Evolutionary conservation across 805 yeast species (phyloP).

Genomic region (Kluyveromyces dobzhanskii): DNA sequence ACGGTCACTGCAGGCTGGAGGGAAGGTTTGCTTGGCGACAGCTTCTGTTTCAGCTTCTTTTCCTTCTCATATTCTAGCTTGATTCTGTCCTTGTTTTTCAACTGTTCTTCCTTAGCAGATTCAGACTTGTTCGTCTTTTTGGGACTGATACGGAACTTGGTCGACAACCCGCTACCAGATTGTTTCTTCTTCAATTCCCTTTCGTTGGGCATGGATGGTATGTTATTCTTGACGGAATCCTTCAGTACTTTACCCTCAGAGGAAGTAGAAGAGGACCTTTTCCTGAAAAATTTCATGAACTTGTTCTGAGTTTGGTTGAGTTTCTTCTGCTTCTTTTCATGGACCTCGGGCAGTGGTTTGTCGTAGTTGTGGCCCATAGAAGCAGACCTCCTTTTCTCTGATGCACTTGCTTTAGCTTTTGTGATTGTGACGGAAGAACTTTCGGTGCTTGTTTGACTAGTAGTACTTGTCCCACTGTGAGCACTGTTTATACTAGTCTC

Average conservation of each 20-base stretch:
- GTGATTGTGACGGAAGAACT: background rate
- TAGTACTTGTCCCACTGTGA: background rate
- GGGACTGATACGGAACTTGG: slow-evolving; percentile 7
- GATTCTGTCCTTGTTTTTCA: background rate
- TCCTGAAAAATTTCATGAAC: slow-evolving; percentile 19
- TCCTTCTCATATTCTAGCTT: background rate
- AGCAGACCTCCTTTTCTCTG: background rate
- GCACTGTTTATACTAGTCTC: background rate
- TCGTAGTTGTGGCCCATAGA: background rate
- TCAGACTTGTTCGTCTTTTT: slow-evolving; percentile 11
- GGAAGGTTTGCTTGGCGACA: background rate
- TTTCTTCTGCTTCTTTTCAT: background rate
- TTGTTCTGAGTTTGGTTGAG: slow-evolving; percentile 15
- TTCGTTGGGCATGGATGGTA: background rate
- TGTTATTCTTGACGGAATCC: background rate
- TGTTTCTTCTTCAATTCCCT: slow-evolving; percentile 7
- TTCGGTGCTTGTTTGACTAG: background rate
- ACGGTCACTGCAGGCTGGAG: slow-evolving; percentile 1
- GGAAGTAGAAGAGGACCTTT: slow-evolving; percentile 12
- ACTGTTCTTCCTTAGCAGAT: background rate
- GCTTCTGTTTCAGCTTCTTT: background rate
- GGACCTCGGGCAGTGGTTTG: background rate
- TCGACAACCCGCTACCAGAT: slow-evolving; percentile 9
- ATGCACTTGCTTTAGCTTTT: background rate
- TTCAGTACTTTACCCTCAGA: slow-evolving; percentile 8